Evolutionary conservation across 1,139 yeast species (phyloP).

Genomic region (Eremothecium coryli): DNA sequence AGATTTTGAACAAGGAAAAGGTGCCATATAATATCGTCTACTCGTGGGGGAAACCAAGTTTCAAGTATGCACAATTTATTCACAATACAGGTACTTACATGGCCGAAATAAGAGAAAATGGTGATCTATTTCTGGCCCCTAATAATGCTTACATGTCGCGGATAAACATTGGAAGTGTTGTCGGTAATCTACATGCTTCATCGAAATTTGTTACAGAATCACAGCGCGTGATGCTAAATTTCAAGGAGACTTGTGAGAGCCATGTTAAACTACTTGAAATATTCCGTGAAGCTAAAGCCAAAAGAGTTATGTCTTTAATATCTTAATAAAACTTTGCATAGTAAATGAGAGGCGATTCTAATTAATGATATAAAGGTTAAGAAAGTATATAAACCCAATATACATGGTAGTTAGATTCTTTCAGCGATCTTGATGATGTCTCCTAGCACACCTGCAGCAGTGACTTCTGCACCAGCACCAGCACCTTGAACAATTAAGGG

Average conservation of each 20-base stretch:
- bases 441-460: constrained; percentile 96
- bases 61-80: constrained; percentile 78
- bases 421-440: constrained; percentile 87
- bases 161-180: constrained; percentile 36
- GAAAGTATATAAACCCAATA: no score
- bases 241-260: constrained; percentile 54
- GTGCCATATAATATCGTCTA: constrained; percentile 51
- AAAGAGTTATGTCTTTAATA: no score
- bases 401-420: constrained; percentile 53
- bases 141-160: constrained; percentile 66
- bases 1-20: constrained; percentile 44
- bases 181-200: constrained; percentile 22
- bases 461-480: constrained; percentile 98
- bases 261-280: constrained; percentile 39
- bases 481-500: constrained; percentile 97
- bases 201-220: constrained; percentile 42
- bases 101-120: constrained; percentile 77
- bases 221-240: constrained; percentile 62
- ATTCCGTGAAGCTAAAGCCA: constrained; percentile 50
- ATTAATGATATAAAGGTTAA: not conserved
- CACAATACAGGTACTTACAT: constrained; percentile 84
- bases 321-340: not conserved
- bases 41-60: constrained; percentile 87
- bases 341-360: not conserved
- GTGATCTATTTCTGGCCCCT: constrained; percentile 74